phyloP scores from a whole-genome alignment of 306 rosid genomes.

The Rosa multiflora region DNA sequence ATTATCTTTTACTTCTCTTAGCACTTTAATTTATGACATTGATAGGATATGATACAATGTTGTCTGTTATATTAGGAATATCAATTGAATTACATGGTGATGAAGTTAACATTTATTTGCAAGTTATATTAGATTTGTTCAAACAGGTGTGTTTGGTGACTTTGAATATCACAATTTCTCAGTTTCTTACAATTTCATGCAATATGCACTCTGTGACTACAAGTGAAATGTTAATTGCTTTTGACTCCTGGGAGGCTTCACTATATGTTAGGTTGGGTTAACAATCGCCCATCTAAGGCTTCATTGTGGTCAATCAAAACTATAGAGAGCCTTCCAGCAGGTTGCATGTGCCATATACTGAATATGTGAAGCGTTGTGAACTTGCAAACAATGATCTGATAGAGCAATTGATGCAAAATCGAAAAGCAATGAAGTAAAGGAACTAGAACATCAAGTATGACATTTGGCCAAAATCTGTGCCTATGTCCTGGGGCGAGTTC shows the following conservation, averaged over 20 bases:
- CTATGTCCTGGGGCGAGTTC: too few species aligned
- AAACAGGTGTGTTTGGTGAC: not conserved
- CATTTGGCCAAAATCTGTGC: too few species aligned
- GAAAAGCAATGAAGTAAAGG: too few species aligned
- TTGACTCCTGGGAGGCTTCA: not conserved
- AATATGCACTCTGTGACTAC: too few species aligned
- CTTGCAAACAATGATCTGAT: too few species aligned
- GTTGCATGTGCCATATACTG: too few species aligned
- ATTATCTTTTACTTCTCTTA: not conserved
- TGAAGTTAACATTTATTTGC: conserved; percentile 1
- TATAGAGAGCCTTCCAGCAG: not conserved
- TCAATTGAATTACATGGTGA: conserved; percentile 24
- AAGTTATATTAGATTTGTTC: not conserved
- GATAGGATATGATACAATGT: not conserved
- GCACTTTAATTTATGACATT: not conserved
- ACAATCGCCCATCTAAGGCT: not conserved
- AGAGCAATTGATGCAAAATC: too few species aligned
- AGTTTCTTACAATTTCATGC: not conserved
- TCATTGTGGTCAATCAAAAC: not conserved
- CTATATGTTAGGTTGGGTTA: too few species aligned
- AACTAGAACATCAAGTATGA: too few species aligned
- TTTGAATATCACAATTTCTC: not conserved
- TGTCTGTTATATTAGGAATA: not conserved
- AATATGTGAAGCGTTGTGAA: too few species aligned
- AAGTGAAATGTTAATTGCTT: not conserved